Percentiles rank a stretch among this genome's conserved stretches.
These are phyloP conservation scores for Hymenoscyphus occultus DNA, from an alignment of 2,329 filamentous ascomycete genomes.

Conservation along the genomic window DNA sequence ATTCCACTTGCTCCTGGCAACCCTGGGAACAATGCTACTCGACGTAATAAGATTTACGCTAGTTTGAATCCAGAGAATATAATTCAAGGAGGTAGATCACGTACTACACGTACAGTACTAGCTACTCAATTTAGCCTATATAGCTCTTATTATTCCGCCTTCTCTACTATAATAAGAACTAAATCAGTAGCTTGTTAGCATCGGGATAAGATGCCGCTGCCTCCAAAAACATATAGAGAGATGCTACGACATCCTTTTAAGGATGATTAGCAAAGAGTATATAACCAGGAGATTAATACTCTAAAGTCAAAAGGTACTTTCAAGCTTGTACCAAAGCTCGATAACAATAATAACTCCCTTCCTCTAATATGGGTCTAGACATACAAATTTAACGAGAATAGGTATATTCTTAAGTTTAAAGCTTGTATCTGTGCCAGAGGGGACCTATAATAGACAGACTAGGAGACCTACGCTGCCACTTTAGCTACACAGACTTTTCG, in stretches of 20 bases:
- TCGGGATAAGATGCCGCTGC: not conserved
- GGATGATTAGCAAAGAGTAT: not conserved
- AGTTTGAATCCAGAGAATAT: not conserved
- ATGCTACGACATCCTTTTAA: not conserved
- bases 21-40: not conserved
- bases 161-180: not conserved
- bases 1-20: not conserved
- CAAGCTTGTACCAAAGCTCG: not conserved
- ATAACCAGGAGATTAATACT: not conserved
- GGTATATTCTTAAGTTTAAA: too few species aligned
- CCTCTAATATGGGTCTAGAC: not conserved
- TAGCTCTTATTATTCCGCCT: not conserved
- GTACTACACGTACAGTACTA: too few species aligned
- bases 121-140: too few species aligned
- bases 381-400: not conserved
- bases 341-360: not conserved
- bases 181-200: not conserved
- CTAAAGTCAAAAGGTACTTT: not conserved
- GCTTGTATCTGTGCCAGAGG: too few species aligned
- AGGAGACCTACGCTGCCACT: too few species aligned
- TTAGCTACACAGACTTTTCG: not conserved
- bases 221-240: not conserved
- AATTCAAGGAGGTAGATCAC: too few species aligned
- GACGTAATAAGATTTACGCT: not conserved
- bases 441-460: too few species aligned